Evolutionary conservation across 352 stramenopile species (phyloP).

Genomic region (Halophytophthora batemanensis): DNA sequence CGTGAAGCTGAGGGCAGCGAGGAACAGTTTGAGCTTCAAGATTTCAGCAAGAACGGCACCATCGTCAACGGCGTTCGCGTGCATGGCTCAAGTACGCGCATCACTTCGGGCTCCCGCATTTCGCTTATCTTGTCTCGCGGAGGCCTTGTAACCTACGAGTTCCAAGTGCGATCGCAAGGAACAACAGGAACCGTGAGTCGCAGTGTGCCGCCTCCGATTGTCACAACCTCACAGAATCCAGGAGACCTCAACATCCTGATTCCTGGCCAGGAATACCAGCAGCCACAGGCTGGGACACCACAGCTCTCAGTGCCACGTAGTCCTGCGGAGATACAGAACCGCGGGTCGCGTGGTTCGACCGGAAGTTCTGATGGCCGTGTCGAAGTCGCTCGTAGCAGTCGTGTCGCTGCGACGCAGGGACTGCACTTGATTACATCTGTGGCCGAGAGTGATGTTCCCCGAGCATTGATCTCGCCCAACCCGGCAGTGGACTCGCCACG

Average conservation of each 20-base stretch:
- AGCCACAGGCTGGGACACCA: slow-evolving; percentile 36
- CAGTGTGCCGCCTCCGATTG: slow-evolving; percentile 46
- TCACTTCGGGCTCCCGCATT: slow-evolving; percentile 72
- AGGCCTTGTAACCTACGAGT: slow-evolving; percentile 84
- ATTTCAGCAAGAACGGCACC: slow-evolving; percentile 89
- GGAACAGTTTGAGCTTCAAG: slow-evolving; percentile 79
- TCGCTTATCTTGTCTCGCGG: slow-evolving; percentile 83
- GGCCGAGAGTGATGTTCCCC: slow-evolving; percentile 73
- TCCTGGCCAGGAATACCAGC: slow-evolving; percentile 71
- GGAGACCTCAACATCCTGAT: slow-evolving; percentile 44
- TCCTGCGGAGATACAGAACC: slow-evolving; percentile 82
- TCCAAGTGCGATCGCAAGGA: slow-evolving; percentile 50
- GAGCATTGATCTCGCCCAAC: slow-evolving; percentile 82
- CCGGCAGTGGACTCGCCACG: slow-evolving; percentile 82
- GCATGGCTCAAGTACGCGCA: slow-evolving; percentile 70
- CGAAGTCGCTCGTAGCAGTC: slow-evolving; percentile 28
- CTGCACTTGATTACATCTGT: slow-evolving; percentile 83
- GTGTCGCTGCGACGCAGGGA: slow-evolving; percentile 50
- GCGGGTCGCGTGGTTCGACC: slow-evolving; percentile 37
- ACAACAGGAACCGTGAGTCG: slow-evolving; percentile 6
- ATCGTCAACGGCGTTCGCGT: slow-evolving; percentile 88
- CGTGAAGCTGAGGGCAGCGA: slow-evolving; percentile 47
- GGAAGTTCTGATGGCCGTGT: slow-evolving; percentile 13
- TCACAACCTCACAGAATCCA: slow-evolving; percentile 38
- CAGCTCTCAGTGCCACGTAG: slow-evolving; percentile 51